phyloP scores from a whole-genome alignment of 2,329 filamentous ascomycete species.

The Byssothecium circinans region DNA sequence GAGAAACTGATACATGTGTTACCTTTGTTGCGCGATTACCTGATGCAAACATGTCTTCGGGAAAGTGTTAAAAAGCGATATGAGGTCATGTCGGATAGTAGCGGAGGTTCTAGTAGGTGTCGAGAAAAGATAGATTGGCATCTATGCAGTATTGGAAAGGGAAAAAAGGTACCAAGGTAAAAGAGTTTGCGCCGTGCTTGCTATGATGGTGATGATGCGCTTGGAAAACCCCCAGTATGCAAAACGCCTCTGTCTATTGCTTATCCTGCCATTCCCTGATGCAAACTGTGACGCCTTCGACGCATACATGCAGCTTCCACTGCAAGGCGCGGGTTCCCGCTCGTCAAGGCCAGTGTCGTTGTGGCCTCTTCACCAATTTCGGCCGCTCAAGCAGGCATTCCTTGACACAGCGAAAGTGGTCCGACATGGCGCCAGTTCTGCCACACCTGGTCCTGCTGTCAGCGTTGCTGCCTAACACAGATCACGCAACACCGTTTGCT shows the following conservation, averaged over 20 bases:
- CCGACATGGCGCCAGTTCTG: not conserved
- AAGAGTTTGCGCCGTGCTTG: not conserved
- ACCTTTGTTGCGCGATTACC: not conserved
- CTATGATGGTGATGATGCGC: not conserved
- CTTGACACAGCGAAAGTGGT: not conserved
- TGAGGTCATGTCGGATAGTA: not conserved
- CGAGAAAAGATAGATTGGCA: conserved; percentile 4
- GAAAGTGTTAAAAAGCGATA: not conserved
- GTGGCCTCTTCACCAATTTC: not conserved
- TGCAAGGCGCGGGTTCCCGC: not conserved
- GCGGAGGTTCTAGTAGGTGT: not conserved
- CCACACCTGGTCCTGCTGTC: not conserved
- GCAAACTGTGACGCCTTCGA: not conserved
- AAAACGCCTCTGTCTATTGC: not conserved
- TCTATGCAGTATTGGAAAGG: not conserved
- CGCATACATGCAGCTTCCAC: not conserved
- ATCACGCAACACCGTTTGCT: not conserved
- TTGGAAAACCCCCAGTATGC: not conserved
- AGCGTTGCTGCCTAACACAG: not conserved
- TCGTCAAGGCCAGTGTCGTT: not conserved
- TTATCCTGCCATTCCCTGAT: not conserved
- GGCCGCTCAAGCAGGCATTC: not conserved
- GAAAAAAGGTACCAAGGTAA: not conserved
- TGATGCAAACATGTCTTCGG: not conserved
- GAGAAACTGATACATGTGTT: conserved; percentile 6